These are phyloP conservation scores for Epichloe scottii DNA, from an alignment of 2,329 filamentous ascomycete genomes.

Conservation along the genomic window DNA sequence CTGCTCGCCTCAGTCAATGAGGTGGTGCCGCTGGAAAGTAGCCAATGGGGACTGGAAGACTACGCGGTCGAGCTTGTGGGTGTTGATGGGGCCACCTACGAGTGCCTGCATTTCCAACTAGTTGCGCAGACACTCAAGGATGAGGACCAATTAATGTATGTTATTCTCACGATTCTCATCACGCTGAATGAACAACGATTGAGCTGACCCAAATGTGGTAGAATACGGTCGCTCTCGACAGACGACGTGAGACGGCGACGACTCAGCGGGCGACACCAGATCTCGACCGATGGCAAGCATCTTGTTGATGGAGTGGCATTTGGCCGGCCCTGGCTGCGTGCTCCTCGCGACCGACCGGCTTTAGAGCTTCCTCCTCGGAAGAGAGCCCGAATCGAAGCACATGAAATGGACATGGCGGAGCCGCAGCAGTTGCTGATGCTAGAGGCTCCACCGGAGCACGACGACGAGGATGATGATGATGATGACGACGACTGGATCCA, in stretches of 20 bases:
- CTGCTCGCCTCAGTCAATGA: constrained; percentile 71
- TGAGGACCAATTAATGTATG: constrained; percentile 72
- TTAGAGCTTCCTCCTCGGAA: constrained; percentile 66
- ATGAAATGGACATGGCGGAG: constrained; percentile 19
- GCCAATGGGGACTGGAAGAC: constrained; percentile 77
- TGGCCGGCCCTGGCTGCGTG: constrained; percentile 56
- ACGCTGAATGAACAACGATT: not conserved
- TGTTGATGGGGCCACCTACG: constrained; percentile 49
- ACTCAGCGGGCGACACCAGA: constrained; percentile 69
- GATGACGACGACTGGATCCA: constrained; percentile 5
- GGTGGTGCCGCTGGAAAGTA: constrained; percentile 67
- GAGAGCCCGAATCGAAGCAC: constrained; percentile 38
- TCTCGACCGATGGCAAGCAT: constrained; percentile 64
- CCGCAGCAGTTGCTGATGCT: constrained; percentile 17
- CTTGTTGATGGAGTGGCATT: constrained; percentile 79
- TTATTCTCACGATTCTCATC: constrained; percentile 9
- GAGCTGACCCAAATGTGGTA: constrained; percentile 18
- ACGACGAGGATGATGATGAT: constrained; percentile 26
- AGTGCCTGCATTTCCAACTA: constrained; percentile 76
- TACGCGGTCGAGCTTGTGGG: constrained; percentile 67
- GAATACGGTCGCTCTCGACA: constrained; percentile 65
- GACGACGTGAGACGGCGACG: constrained; percentile 62
- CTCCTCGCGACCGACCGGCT: constrained; percentile 47
- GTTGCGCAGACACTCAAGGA: constrained; percentile 61
- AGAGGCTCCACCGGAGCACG: constrained; percentile 19